Percentiles rank a stretch among this genome's conserved stretches.
phyloP scores from a whole-genome alignment of 345 rosid genomes.

The Excoecaria cochinchinensis region DNA sequence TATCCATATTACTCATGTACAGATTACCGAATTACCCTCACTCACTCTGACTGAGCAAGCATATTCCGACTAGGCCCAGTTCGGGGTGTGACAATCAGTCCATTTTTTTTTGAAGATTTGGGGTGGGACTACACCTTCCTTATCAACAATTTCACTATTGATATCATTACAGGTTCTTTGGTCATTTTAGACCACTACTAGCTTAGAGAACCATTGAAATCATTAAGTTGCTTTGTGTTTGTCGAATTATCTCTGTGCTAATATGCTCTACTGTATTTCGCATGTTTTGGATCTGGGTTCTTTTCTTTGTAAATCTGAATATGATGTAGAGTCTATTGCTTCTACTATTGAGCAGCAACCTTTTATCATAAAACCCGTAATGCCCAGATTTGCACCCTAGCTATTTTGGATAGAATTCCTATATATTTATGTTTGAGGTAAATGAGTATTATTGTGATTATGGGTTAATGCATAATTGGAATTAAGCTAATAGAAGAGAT shows the following conservation, averaged over 20 bases:
- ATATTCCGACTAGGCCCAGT: too few relatives aligned
- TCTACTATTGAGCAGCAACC: conserved; percentile 36
- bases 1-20: too few relatives aligned
- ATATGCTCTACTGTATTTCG: conserved; percentile 21
- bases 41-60: too few relatives aligned
- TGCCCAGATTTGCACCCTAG: too few relatives aligned
- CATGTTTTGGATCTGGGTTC: conserved; percentile 58
- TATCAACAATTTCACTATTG: conserved; percentile 2
- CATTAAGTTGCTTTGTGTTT: conserved; percentile 6
- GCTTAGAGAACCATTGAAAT: neutral
- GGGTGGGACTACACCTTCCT: neutral
- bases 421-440: too few relatives aligned
- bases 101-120: too few relatives aligned
- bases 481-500: too few relatives aligned
- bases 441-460: too few relatives aligned
- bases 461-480: too few relatives aligned
- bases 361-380: conserved; percentile 29
- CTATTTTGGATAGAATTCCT: too few relatives aligned
- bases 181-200: conserved; percentile 24
- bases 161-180: conserved; percentile 58
- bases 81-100: too few relatives aligned
- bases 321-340: conserved; percentile 33
- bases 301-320: conserved; percentile 41
- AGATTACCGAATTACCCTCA: too few relatives aligned
- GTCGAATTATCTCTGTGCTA: conserved; percentile 8